Percentiles rank a stretch among this genome's conserved stretches.
phyloP scores from a whole-genome alignment of 2,329 filamentous ascomycete species.

The Dactylonectria macrodidyma region DNA sequence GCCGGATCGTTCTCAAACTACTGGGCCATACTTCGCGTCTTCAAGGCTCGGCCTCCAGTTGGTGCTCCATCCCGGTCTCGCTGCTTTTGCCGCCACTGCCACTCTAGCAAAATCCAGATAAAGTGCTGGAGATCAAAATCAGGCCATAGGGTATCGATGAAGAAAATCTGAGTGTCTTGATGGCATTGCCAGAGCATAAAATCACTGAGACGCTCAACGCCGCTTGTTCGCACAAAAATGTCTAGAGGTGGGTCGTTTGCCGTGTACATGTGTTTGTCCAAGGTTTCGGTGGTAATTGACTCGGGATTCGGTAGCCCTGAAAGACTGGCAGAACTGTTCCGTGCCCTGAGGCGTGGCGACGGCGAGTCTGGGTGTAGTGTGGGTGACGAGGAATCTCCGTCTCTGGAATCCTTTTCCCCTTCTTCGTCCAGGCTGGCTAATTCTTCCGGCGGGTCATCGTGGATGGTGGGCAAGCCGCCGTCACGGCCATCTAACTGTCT shows the following conservation, averaged over 20 bases:
- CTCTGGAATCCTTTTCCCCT: constrained; percentile 58
- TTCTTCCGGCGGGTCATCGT: constrained; percentile 62
- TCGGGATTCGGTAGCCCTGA: constrained; percentile 79
- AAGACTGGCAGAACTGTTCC: constrained; percentile 53
- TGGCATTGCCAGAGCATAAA: constrained; percentile 99
- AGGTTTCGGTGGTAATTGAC: constrained; percentile 84
- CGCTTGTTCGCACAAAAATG: constrained; percentile 91
- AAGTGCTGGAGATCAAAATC: constrained; percentile 97
- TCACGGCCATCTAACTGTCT: constrained; percentile 69
- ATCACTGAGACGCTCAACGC: constrained; percentile 92
- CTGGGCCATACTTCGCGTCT: constrained; percentile 41
- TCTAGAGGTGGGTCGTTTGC: constrained; percentile 89
- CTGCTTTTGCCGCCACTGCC: constrained; percentile 79
- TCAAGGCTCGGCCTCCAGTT: constrained; percentile 48
- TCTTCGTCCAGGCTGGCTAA: constrained; percentile 61
- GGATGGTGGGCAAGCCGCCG: constrained; percentile 63
- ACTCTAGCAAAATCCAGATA: constrained; percentile 91
- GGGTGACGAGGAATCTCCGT: constrained; percentile 72
- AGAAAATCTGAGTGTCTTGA: constrained; percentile 91
- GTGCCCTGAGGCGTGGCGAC: constrained; percentile 54
- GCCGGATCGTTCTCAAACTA: constrained; percentile 40
- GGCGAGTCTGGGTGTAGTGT: constrained; percentile 71
- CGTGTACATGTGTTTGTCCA: constrained; percentile 91
- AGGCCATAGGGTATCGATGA: constrained; percentile 93
- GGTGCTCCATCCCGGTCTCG: constrained; percentile 66